Evolutionary conservation across 345 rosid genomes (phyloP).

Genomic region (Linum tenue): DNA sequence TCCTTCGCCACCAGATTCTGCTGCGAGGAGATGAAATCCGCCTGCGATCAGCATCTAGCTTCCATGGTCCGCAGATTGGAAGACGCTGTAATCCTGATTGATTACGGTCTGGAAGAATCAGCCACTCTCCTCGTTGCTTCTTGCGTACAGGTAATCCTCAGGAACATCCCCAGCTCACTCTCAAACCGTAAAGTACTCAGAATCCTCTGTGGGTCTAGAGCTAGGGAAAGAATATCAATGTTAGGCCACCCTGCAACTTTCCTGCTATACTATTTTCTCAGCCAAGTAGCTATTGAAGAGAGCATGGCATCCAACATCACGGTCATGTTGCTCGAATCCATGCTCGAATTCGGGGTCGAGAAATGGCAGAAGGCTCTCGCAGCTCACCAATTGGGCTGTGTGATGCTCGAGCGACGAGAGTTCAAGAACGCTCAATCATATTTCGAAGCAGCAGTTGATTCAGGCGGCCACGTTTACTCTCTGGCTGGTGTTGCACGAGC

Average conservation of each 20-base stretch:
- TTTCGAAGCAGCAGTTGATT: slow-evolving; percentile 60
- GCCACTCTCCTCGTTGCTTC: slow-evolving; percentile 66
- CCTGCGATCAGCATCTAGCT: slow-evolving; percentile 69
- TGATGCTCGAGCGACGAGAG: slow-evolving; percentile 54
- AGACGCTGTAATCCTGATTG: slow-evolving; percentile 59
- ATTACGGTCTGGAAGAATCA: slow-evolving; percentile 63
- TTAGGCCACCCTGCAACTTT: slow-evolving; percentile 56
- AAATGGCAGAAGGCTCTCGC: slow-evolving; percentile 76
- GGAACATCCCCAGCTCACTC: slow-evolving; percentile 63
- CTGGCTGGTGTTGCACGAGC: slow-evolving; percentile 73
- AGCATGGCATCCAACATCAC: slow-evolving; percentile 35
- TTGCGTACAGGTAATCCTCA: slow-evolving; percentile 71
- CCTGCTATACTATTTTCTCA: slow-evolving; percentile 70
- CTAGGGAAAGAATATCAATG: slow-evolving; percentile 44
- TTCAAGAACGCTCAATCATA: slow-evolving; percentile 45
- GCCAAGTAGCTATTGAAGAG: slow-evolving; percentile 71
- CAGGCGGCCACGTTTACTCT: slow-evolving; percentile 85
- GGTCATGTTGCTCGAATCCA: slow-evolving; percentile 47
- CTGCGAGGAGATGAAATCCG: slow-evolving; percentile 75
- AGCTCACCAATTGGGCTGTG: slow-evolving; percentile 72
- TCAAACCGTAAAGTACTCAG: slow-evolving; percentile 39
- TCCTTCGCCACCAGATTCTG: slow-evolving; percentile 73
- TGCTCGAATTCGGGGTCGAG: slow-evolving; percentile 49
- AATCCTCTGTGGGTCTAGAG: slow-evolving; percentile 50
- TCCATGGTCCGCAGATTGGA: slow-evolving; percentile 40